phyloP scores from a whole-genome alignment of 2,329 filamentous ascomycete genomes.

The Xylariaceae sp. region DNA sequence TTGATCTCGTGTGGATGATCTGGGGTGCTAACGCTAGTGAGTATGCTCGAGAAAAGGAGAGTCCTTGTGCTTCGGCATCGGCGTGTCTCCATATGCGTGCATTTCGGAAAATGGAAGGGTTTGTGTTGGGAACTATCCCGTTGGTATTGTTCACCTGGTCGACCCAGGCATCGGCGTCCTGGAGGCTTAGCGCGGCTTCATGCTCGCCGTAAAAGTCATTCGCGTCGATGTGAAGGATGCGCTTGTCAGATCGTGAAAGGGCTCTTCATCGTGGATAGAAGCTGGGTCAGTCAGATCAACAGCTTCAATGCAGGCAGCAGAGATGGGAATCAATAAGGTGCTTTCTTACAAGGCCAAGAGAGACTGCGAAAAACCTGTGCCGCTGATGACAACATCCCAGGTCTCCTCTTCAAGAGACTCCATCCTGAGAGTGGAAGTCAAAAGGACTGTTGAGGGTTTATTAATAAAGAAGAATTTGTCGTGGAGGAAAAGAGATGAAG shows the following conservation, averaged over 20 bases:
- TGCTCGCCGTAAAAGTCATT: conserved; percentile 85
- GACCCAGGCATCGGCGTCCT: conserved; percentile 76
- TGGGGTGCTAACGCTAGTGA: conserved; percentile 81
- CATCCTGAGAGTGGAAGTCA: conserved; percentile 45
- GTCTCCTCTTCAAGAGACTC: conserved; percentile 68
- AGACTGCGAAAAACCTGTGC: conserved; percentile 74
- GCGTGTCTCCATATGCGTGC: conserved; percentile 37
- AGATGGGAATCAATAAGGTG: conserved; percentile 8
- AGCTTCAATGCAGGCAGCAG: conserved; percentile 21
- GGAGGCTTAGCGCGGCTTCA: conserved; percentile 80
- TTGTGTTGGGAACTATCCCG: not conserved
- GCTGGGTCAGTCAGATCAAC: conserved; percentile 69
- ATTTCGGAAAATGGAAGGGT: conserved; percentile 30
- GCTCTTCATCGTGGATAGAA: conserved; percentile 59
- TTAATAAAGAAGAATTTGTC: conserved; percentile 25
- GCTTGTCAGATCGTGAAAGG: conserved; percentile 87
- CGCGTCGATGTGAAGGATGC: conserved; percentile 81
- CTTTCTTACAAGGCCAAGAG: conserved; percentile 69
- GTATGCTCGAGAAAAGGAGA: conserved; percentile 69
- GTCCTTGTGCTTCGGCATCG: conserved; percentile 35
- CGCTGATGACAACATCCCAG: conserved; percentile 77
- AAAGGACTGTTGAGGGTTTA: conserved; percentile 11
- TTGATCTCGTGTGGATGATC: conserved; percentile 78
- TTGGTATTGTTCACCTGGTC: conserved; percentile 32
- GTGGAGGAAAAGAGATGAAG: conserved; percentile 10